Base-by-base conservation (phyloP, 164 flowering plant species). In the Umbellularia californica region DNA sequence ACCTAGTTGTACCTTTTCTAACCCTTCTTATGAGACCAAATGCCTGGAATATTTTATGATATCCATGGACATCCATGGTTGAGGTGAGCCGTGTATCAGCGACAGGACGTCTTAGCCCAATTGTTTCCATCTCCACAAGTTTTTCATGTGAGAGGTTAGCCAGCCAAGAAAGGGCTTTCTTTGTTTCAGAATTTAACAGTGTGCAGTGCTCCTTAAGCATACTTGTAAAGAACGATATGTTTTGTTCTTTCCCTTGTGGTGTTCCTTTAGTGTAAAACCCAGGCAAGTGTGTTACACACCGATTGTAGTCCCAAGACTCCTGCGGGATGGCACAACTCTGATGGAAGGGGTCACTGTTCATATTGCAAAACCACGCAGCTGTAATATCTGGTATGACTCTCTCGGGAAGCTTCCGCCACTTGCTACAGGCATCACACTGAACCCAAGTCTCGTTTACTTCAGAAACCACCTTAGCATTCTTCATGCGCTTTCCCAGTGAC, bases 361-460 rank as follows among this genome's bases (percentile, higher is more conserved):
- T 90, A 75, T 94, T 90, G 79, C 99, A 95, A 85, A 92, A 95
- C 99, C 99, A 95, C 72, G 89, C 90, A 24, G 83, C 77, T 30
- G 84, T 74, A 76, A 84, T 65, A 84, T 83, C 84, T 64, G 89
- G 82, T 50, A 80, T 52, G 79, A 74, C 58, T 70, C 71, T 73
- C 65, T 84, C 81, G 12, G 71, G 70, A 73, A 92, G 84, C 86
- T 81, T 93, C 75, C 99, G 85, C 99, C 99, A 95, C 77, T 95
- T 93, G 50, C 71, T 79, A 78, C 99, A 95, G 62, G 87, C 84
- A 87, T 95, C 98, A 81, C 99, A 95, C 82, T 93, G 98, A 74
- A 90, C 87, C 99, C 99, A 95, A 58, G 86, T 90, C 70, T 95
- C 97, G 79, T 83, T 82, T 52, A 19, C 70, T 28, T 83, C 87